Percentiles rank a stretch among this genome's conserved stretches.
Conservation (phyloP, 805 yeast genomes). For the Metschnikowia matae region DNA sequence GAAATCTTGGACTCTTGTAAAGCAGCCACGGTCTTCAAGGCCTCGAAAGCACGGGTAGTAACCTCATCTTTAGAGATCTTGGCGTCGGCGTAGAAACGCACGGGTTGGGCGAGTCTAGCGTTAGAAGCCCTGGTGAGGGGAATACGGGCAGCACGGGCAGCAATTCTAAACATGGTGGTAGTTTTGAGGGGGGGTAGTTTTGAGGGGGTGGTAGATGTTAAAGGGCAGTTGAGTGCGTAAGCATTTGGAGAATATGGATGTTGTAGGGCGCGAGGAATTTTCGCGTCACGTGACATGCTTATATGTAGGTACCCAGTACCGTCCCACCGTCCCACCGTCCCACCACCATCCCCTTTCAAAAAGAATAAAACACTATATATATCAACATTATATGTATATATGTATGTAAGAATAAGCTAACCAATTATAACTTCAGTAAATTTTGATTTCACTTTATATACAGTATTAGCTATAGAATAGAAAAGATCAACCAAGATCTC, state of each 20-base stretch:
- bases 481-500: too few species aligned
- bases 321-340: too few species aligned
- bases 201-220: too few species aligned
- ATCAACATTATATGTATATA: too few species aligned
- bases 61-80: slow-evolving; percentile 75
- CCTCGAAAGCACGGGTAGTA: slow-evolving; percentile 75
- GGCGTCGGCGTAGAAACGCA: slow-evolving; percentile 57
- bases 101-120: slow-evolving; percentile 21
- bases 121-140: slow-evolving; percentile 31
- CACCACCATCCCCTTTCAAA: too few species aligned
- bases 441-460: too few species aligned
- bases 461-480: too few species aligned
- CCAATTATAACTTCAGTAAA: too few species aligned
- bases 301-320: too few species aligned
- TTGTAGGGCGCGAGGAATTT: neutral
- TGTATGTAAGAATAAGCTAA: too few species aligned
- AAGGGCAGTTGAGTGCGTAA: neutral
- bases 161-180: slow-evolving; percentile 49
- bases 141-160: slow-evolving; percentile 44
- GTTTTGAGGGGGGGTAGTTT: neutral
- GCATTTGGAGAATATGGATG: neutral
- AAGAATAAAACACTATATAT: too few species aligned
- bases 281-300: neutral
- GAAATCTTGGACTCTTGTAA: slow-evolving; percentile 42
- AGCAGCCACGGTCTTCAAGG: slow-evolving; percentile 55